Base-by-base conservation (phyloP, 805 yeast species). In the Lipomyces yamanashiensis region DNA sequence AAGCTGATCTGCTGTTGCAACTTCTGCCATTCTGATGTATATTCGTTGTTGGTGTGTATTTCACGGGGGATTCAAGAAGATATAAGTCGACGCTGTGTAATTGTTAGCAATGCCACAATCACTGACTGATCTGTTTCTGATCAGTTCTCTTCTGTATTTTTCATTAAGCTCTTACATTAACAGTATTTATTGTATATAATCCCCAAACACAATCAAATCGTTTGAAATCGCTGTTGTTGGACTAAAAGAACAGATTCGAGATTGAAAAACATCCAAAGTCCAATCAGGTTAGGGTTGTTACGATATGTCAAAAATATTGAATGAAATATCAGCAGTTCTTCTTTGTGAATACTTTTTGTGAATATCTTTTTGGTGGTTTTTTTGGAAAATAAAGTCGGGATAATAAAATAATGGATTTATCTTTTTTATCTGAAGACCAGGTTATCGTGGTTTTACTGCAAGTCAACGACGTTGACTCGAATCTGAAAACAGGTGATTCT, bases 21-120 rank as follows among this genome's bases (percentile, higher is more conserved):
- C 45, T 12, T 63, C 67, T 23, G 67, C 54, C 67, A 63, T 63
- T 37, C 37, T 33, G 23, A 52, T 19, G 7, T 7, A 34, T 48
- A 12, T 13, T n/a, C 19, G 21, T 21, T 8, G 17, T 51, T 51
- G 17, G 44, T 28, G 34, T 23, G 41, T 51, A 17, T 43, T 10
- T 54, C 23, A 28, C 28, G 28, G 28, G 28, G 28, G 28, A 28
- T 28, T 5, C 28, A 28, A 28, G 28, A 28, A 28, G 56, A 28
- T 17, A 52, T 28, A 19, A 39, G 13, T 39, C 41, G 41, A 6
- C n/a, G n/a, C 41, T 39, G 7, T 39, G 6, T 9, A 2, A 43
- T 2, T 7, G 17, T 43, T 43, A 43, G 47, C 19, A 6, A 43
- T n/a, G 17, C 2, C 10, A 8, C 9, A 2, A 43, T n/a, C 19